Base-by-base conservation (phyloP, 2,329 filamentous ascomycete species). In the Ampelomyces quisqualis region DNA sequence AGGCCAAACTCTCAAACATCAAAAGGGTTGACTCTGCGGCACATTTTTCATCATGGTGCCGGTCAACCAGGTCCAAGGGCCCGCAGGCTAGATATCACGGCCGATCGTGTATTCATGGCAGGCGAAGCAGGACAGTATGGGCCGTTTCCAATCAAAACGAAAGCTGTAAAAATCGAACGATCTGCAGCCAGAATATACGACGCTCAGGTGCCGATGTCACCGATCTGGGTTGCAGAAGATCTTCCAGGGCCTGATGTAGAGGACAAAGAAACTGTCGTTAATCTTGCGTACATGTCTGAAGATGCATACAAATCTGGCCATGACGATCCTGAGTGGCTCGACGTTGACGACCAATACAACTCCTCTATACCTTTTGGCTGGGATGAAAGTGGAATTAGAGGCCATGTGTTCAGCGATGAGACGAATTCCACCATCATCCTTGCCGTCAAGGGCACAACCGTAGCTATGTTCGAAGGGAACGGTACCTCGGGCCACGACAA, bases 221-320 rank as follows among this genome's bases (percentile, higher is more conserved):
- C 61, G 8, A 43, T 59, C 22, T 66, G 61, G 60, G 39, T 57
- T 11, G 52, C 58, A 4, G 53, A 66, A 36, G 54, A 65, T 24
- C 40, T 64, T 9, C 44, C 47, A 10, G 64, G 58, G 15, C 64
- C 64, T 2, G 55, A 66, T 40, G 49, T 67, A 6, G 48, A 51
- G 40, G 62, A 66, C 36, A 67, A 66, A 40, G 53, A 59, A 17
- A 66, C 63, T 2, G 33, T 66, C 18, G 49, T 67, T 35, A 62
- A 56, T 31, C 60, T 67, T 34, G 64, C 64, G 17, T 58, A 58
- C 28, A 67, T 67, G 63, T 65, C 63, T 9, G 63, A 67, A 34
- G 58, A 67, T 43, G 64, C 64, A 14, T 66, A 67, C 42, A 65
- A 66, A 33, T 54, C 57, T 10, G 59, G 59, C 13, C 55, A 42